Base-by-base conservation (phyloP, 768 basidiomycete species). In the Russula sp. region DNA sequence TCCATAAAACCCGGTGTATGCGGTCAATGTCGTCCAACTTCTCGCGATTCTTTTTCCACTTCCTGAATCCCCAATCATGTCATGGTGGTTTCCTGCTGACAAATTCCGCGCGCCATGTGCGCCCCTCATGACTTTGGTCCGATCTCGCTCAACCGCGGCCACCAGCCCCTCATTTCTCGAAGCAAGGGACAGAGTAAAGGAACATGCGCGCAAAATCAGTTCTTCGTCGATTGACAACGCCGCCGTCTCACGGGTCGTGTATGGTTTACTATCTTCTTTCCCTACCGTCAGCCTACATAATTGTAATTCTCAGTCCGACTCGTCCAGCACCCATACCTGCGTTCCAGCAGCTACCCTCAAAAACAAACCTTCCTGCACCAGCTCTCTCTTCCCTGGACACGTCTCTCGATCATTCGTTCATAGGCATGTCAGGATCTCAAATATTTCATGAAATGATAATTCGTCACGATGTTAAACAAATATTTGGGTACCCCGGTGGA, bases 391-490 rank as follows among this genome's bases (percentile, higher is more conserved):
- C 76, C 31, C 78, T 81, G 1, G 78, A 78, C 66, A 75, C 77
- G n/a, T 79, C 79, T 48, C 75, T 90, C 63, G 92, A 94, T 73
- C 81, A 86, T 70, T 87, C 89, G 8, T 98, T 99, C 71, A 82
- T 98, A 58, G 96, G 97, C 54, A 83, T 95, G 74, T 91, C 93
- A 27, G 96, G 96, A 13, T 97, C 95, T 34, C 84, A 98, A 75
- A 98, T 99, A 72, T 97, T 99, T 79, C 94, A 99, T 75, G 95
- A 99, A 77, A 98, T 99, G 96, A 96, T 99, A 92, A 86, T 95
- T 64, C 83, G 96, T 50, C 97, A 99, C 72, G 85, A 82, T 61
- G 95, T 98, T 69, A 97, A 95, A 75, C 92, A 98, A 70, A 83
- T 99, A 50, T 98, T 99, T 70, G 96, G 96, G 45, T 99, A 98